Conservation (phyloP, 106 monocot genomes). For the Vanilla planifolia region DNA sequence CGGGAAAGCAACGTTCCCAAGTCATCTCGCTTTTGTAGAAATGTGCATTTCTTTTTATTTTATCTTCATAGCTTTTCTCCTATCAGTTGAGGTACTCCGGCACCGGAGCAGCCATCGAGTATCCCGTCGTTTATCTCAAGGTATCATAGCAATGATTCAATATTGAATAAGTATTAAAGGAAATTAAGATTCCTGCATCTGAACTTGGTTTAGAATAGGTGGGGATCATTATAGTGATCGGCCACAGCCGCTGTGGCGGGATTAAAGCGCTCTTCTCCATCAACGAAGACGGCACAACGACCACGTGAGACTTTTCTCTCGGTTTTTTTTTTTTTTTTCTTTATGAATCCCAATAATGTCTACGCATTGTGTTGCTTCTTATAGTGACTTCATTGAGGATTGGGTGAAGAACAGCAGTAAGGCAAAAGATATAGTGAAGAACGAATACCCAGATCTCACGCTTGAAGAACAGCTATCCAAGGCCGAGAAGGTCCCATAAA, state of each 20-base stretch:
- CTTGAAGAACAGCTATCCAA: slow-evolving; percentile 50
- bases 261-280: slow-evolving; percentile 87
- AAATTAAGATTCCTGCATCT: too few species aligned
- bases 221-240: slow-evolving; percentile 64
- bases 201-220: slow-evolving; percentile 54
- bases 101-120: slow-evolving; percentile 73
- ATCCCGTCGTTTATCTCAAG: slow-evolving; percentile 73
- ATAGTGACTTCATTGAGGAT: slow-evolving; percentile 76
- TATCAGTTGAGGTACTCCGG: slow-evolving; percentile 53
- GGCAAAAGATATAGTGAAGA: slow-evolving; percentile 48
- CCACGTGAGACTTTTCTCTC: slow-evolving; percentile 61
- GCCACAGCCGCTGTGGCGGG: slow-evolving; percentile 93
- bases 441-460: slow-evolving; percentile 11
- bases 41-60: not conserved
- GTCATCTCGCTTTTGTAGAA: too few species aligned
- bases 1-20: not conserved
- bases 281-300: slow-evolving; percentile 37
- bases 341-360: not conserved
- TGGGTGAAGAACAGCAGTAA: slow-evolving; percentile 60
- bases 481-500: slow-evolving; percentile 47
- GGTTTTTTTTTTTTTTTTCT: not conserved
- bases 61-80: not conserved
- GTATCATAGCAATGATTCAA: slow-evolving; percentile 16
- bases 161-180: not conserved
- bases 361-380: too few species aligned